phyloP scores from a whole-genome alignment of 495 filamentous ascomycete genomes.

The Clohesyomyces aquaticus region DNA sequence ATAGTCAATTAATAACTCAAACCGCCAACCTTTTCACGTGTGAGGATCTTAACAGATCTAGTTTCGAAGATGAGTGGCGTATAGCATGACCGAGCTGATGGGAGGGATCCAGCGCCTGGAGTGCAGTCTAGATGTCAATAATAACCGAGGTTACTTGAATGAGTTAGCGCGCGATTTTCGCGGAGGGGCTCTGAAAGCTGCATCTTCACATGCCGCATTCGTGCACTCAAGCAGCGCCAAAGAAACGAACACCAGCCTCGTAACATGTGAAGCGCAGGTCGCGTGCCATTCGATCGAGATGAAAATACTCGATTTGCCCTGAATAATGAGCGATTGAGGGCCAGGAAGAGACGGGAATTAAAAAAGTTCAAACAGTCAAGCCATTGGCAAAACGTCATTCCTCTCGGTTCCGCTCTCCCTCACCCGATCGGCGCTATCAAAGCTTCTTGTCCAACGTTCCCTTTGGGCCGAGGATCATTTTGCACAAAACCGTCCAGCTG shows the following conservation, averaged over 20 bases:
- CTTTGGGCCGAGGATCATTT: conserved; percentile 41
- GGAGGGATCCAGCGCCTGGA: no score
- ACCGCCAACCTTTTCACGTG: no score
- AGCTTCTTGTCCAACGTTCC: conserved; percentile 8
- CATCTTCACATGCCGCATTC: conserved; percentile 16
- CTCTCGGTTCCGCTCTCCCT: conserved; percentile 20
- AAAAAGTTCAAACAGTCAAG: conserved; percentile 10
- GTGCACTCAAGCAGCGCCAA: neutral
- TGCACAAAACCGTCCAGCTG: conserved; percentile 1
- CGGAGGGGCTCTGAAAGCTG: conserved; percentile 1
- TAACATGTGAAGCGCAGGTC: conserved; percentile 29
- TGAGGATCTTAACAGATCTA: no score
- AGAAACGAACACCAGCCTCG: neutral
- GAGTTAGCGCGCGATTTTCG: no score
- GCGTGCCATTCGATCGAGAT: no score
- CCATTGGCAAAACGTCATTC: conserved; percentile 41
- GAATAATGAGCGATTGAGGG: no score
- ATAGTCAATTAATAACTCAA: no score
- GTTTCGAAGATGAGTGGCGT: no score
- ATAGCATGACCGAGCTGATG: no score
- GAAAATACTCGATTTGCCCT: no score
- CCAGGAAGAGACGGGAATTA: neutral
- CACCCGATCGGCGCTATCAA: conserved; percentile 17
- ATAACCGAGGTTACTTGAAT: conserved; percentile 31
- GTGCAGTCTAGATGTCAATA: conserved; percentile 2